These are phyloP conservation scores for Pilaira anomala DNA, from an alignment of 192 early-diverging fungal species.

Conservation along the genomic window DNA sequence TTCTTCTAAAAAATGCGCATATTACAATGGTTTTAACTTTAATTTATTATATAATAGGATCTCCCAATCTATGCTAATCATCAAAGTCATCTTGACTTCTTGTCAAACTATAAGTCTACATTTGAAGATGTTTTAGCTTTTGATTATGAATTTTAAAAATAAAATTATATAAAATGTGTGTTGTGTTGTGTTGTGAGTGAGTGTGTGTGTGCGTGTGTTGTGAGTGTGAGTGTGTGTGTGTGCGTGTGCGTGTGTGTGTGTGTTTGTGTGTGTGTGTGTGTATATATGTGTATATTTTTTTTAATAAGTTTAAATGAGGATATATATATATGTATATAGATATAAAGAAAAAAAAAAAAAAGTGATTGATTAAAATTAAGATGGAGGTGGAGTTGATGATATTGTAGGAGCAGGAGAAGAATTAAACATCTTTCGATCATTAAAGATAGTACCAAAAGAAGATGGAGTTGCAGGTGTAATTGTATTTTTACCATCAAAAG, in stretches of 20 bases:
- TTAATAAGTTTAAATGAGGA: too few species aligned
- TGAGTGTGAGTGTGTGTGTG: too few species aligned
- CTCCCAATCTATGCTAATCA: constrained; percentile 22
- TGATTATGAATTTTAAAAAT: constrained; percentile 27
- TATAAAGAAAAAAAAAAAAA: not conserved
- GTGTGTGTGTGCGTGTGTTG: too few species aligned
- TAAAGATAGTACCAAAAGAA: constrained; percentile 21
- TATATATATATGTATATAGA: not conserved
- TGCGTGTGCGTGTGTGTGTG: too few species aligned
- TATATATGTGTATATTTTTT: too few species aligned
- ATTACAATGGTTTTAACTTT: not conserved
- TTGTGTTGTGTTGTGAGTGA: not conserved
- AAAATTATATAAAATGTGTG: too few species aligned
- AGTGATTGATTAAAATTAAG: not conserved
- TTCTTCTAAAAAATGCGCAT: not conserved
- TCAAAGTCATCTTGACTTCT: constrained; percentile 21
- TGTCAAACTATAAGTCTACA: constrained; percentile 15
- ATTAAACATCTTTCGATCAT: constrained; percentile 36
- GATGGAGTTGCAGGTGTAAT: constrained; percentile 3
- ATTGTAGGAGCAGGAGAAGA: constrained; percentile 22
- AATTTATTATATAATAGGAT: constrained; percentile 5
- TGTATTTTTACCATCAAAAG: constrained; percentile 25
- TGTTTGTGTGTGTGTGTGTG: too few species aligned
- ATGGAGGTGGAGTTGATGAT: not conserved
- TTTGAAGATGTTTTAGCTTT: constrained; percentile 28